These are phyloP conservation scores for Stramenopiles sp. DNA, from an alignment of 352 stramenopile genomes.

Conservation along the genomic window DNA sequence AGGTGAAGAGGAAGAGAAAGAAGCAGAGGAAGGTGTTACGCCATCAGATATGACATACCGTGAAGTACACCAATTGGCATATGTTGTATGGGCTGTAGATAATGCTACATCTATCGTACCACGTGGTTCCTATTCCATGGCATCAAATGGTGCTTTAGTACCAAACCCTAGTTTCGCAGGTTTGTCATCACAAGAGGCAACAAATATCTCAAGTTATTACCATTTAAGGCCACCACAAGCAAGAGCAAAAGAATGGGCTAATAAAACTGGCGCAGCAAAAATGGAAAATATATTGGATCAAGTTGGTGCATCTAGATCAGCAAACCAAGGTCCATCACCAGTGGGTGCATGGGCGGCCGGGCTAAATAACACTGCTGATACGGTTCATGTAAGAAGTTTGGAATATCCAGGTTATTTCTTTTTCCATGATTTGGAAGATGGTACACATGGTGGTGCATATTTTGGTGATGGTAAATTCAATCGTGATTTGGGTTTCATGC, in stretches of 20 bases:
- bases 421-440: conserved; percentile 22
- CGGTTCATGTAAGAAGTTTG: conserved; percentile 20
- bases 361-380: conserved; percentile 15
- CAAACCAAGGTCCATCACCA: conserved; percentile 19
- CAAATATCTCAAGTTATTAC: conserved; percentile 21
- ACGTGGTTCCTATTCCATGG: conserved; percentile 20
- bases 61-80: conserved; percentile 24
- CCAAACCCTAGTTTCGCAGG: conserved; percentile 22
- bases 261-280: conserved; percentile 15
- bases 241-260: background rate
- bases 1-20: conserved; percentile 15
- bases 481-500: conserved; percentile 27
- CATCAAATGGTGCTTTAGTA: conserved; percentile 17
- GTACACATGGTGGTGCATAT: conserved; percentile 23
- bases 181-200: conserved; percentile 20
- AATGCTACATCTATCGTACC: conserved; percentile 22
- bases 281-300: conserved; percentile 21
- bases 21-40: conserved; percentile 15
- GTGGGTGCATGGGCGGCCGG: conserved; percentile 20
- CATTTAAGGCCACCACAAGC: conserved; percentile 23
- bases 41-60: conserved; percentile 13
- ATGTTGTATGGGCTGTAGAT: conserved; percentile 24
- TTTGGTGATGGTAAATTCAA: conserved; percentile 26
- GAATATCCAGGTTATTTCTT: conserved; percentile 26
- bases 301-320: conserved; percentile 22